Evolutionary conservation across 1,139 yeast species (phyloP).

Genomic region (Spathaspora jeffriesii): DNA sequence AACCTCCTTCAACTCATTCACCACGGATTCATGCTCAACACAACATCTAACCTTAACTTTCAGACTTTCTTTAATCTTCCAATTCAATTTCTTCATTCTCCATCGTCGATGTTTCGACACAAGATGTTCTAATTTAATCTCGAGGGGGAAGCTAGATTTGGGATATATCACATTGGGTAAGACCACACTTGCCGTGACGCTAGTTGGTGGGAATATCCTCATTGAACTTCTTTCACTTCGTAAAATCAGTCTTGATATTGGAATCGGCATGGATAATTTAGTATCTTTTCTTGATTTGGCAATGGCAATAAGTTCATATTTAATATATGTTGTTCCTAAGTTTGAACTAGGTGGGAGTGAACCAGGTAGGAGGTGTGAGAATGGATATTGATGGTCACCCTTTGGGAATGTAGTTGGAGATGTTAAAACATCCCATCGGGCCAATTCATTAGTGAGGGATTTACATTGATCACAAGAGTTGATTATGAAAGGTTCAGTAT

Average conservation of each 20-base stretch:
- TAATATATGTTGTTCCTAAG: conserved; percentile 60
- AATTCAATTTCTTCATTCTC: conserved; percentile 87
- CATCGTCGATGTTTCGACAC: conserved; percentile 68
- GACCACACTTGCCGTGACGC: conserved; percentile 81
- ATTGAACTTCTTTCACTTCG: conserved; percentile 85
- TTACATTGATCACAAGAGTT: conserved; percentile 19
- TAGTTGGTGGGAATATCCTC: conserved; percentile 95
- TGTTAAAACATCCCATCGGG: conserved; percentile 85
- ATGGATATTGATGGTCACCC: conserved; percentile 88
- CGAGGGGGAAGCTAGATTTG: conserved; percentile 80
- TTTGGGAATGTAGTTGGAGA: conserved; percentile 53
- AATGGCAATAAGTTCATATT: conserved; percentile 74
- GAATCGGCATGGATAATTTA: conserved; percentile 66
- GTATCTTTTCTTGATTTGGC: conserved; percentile 26
- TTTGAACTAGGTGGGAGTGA: conserved; percentile 80
- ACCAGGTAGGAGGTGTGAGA: conserved; percentile 91
- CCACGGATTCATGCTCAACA: conserved; percentile 37
- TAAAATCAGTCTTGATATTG: conserved; percentile 73
- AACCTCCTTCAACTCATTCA: conserved; percentile 40
- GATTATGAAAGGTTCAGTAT: conserved; percentile 65
- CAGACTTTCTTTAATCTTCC: conserved; percentile 88
- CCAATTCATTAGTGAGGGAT: conserved; percentile 51
- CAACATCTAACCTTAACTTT: conserved; percentile 64
- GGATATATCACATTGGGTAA: conserved; percentile 91
- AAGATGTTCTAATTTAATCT: conserved; percentile 79